These are phyloP conservation scores for Tolypocladium album DNA, from an alignment of 2,329 filamentous ascomycete genomes.

Conservation along the genomic window DNA sequence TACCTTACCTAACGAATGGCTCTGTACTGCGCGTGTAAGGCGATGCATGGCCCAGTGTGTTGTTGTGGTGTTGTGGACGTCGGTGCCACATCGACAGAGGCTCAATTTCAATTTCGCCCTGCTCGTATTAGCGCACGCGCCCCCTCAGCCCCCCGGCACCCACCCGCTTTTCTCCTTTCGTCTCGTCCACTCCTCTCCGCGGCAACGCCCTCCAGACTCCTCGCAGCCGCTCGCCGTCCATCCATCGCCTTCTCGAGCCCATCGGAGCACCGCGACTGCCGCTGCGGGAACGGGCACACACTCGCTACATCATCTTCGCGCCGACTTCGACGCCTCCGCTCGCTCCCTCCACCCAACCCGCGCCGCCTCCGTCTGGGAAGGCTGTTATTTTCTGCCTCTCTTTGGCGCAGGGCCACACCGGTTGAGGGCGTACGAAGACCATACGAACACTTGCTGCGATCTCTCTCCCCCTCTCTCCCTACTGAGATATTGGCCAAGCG, in stretches of 20 bases:
- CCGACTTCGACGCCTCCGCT: neutral
- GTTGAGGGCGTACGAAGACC: neutral
- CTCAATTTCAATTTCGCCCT: neutral
- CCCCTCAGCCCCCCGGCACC: neutral
- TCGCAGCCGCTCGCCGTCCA: neutral
- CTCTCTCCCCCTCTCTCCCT: neutral
- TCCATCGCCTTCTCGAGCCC: neutral
- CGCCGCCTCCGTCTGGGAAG: neutral
- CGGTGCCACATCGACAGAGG: neutral
- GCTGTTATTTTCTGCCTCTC: neutral
- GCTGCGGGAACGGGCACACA: neutral
- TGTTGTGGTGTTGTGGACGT: neutral
- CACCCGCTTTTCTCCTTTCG: neutral
- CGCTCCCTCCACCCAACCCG: neutral
- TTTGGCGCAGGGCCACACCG: neutral
- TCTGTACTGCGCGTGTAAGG: too few relatives aligned
- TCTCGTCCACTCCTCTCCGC: neutral
- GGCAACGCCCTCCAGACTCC: conserved; percentile 5
- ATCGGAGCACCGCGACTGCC: neutral
- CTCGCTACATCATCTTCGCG: neutral
- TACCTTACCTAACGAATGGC: too few relatives aligned
- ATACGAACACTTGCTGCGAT: neutral
- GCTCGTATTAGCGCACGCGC: neutral
- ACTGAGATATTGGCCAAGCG: neutral
- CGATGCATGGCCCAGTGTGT: too few relatives aligned